These are phyloP conservation scores for Leccinellum rugosiceps DNA, from an alignment of 768 basidiomycete genomes.

Conservation along the genomic window DNA sequence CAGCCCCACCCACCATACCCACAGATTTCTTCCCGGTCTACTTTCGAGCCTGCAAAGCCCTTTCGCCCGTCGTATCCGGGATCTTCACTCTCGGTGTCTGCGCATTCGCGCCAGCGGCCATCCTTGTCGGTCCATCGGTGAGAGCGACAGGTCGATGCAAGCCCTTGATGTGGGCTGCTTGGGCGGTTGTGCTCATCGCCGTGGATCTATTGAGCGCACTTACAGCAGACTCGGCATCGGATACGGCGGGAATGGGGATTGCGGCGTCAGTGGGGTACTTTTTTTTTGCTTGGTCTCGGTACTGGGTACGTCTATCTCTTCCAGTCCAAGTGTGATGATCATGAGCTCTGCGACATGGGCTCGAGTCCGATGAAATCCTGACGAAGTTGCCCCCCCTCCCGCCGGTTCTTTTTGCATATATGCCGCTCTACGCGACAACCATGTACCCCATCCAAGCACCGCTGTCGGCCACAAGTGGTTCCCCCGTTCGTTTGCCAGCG, in stretches of 20 bases:
- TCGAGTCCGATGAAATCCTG: background rate
- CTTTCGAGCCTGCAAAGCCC: conserved; percentile 39
- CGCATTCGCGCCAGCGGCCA: conserved; percentile 36
- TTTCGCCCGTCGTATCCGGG: conserved; percentile 35
- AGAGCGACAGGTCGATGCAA: conserved; percentile 35
- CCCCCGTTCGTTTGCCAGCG: conserved; percentile 29
- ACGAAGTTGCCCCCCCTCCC: background rate
- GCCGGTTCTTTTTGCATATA: background rate
- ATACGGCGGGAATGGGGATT: conserved; percentile 12
- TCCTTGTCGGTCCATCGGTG: conserved; percentile 38
- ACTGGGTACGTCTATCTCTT: conserved; percentile 9
- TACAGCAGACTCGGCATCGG: conserved; percentile 17
- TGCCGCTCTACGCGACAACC: conserved; percentile 11
- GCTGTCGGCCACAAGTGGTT: conserved; percentile 31
- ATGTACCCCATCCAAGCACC: conserved; percentile 35
- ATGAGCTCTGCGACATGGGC: background rate
- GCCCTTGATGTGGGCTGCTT: conserved; percentile 35
- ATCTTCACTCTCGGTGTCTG: conserved; percentile 35
- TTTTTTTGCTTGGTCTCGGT: conserved; percentile 13
- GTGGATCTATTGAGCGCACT: conserved; percentile 33
- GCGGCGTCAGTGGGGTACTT: conserved; percentile 4
- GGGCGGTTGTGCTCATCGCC: conserved; percentile 34
- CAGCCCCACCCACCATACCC: background rate
- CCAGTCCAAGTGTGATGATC: background rate
- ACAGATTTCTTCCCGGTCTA: conserved; percentile 40